Percentiles rank a stretch among this genome's conserved stretches.
Evolutionary conservation across 129 eudicot genomes (phyloP).

Genomic region (Oenanthe sinensis): DNA sequence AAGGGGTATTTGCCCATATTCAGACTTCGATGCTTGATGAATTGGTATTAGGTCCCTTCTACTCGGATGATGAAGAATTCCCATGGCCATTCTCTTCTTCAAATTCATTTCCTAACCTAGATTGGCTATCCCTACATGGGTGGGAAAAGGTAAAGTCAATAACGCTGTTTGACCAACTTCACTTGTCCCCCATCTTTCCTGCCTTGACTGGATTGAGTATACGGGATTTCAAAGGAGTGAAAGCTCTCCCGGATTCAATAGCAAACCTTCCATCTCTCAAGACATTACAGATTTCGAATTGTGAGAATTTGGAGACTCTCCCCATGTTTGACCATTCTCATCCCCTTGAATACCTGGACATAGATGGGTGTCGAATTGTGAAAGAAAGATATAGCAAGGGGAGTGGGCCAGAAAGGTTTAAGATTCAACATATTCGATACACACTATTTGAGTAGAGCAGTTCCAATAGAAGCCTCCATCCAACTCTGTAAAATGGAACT

Average conservation of each 20-base stretch:
- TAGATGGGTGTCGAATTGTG: background rate
- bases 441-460: too few relatives aligned
- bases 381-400: background rate
- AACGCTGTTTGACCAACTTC: background rate
- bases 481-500: too few relatives aligned
- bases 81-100: background rate
- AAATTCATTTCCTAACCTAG: background rate
- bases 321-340: background rate
- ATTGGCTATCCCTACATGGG: background rate
- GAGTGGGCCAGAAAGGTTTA: background rate
- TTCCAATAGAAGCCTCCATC: too few relatives aligned
- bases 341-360: background rate
- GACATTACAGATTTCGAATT: accelerated
- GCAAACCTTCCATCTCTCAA: background rate
- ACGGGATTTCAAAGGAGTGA: background rate
- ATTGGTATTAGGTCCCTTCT: background rate
- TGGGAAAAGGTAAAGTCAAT: background rate
- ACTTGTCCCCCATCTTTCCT: background rate
- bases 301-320: background rate
- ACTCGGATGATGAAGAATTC: background rate
- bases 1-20: background rate
- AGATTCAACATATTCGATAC: background rate
- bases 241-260: background rate
- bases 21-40: too few relatives aligned
- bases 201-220: background rate